phyloP scores from a whole-genome alignment of 148 eudicot species.

The Tetragonia tetragonoides region DNA sequence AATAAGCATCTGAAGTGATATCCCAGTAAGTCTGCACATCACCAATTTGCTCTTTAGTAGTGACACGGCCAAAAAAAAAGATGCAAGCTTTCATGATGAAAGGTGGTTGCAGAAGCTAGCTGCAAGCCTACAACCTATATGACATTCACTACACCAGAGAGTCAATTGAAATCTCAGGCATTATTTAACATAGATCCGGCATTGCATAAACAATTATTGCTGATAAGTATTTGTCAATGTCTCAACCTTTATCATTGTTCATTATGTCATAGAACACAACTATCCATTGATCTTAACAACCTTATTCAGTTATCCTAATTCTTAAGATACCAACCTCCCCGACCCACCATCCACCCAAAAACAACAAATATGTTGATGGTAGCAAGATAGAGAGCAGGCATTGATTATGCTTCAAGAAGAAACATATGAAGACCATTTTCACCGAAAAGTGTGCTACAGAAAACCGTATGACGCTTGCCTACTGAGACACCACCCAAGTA shows the following conservation, averaged over 20 bases:
- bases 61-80: not conserved
- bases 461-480: no score
- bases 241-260: not conserved
- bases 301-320: no score
- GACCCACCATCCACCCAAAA: no score
- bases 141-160: not conserved
- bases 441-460: no score
- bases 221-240: not conserved
- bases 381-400: no score
- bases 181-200: no score
- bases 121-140: not conserved
- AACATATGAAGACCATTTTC: no score
- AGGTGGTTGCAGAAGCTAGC: not conserved
- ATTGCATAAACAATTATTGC: not conserved
- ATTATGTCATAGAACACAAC: not conserved
- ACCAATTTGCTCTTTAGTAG: not conserved
- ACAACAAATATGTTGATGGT: no score
- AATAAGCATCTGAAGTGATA: constrained; percentile 87
- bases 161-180: not conserved
- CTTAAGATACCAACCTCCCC: not conserved
- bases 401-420: no score
- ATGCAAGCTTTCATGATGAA: not conserved
- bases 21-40: constrained; percentile 68
- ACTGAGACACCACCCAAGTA: no score
- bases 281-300: no score